Conservation (phyloP, 2,329 filamentous ascomycete species). For the Claviceps fusiformis region DNA sequence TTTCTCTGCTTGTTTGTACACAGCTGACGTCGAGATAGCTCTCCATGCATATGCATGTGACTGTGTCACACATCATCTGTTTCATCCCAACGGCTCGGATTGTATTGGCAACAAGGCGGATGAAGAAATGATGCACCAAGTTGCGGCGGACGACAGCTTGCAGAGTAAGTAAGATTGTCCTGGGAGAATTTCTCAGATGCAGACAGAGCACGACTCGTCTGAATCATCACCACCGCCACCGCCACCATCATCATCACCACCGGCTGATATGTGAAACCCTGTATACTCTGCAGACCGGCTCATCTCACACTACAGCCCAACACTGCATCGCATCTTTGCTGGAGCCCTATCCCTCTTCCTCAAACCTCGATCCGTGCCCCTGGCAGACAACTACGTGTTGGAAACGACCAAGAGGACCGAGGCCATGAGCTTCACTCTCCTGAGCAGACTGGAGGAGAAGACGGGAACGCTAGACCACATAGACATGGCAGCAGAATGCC, state of each 20-base stretch:
- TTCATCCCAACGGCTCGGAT: slow-evolving; percentile 50
- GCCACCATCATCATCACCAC: background rate
- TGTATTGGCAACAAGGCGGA: slow-evolving; percentile 43
- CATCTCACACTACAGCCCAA: slow-evolving; percentile 42
- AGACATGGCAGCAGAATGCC: slow-evolving; percentile 52
- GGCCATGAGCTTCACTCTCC: slow-evolving; percentile 40
- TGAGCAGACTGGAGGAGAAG: slow-evolving; percentile 44
- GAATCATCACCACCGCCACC: background rate
- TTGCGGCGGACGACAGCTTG: slow-evolving; percentile 53
- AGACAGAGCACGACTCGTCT: background rate
- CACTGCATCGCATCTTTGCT: slow-evolving; percentile 33
- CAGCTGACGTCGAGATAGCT: slow-evolving; percentile 9
- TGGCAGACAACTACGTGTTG: slow-evolving; percentile 46
- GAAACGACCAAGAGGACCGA: slow-evolving; percentile 32
- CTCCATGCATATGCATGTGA: slow-evolving; percentile 58
- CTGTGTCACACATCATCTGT: slow-evolving; percentile 55
- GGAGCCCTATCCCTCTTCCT: slow-evolving; percentile 33
- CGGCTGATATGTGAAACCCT: background rate
- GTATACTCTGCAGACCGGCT: slow-evolving; percentile 35
- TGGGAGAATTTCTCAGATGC: background rate
- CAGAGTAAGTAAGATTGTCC: slow-evolving; percentile 43
- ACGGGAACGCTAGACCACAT: slow-evolving; percentile 31
- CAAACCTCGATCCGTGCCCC: slow-evolving; percentile 41
- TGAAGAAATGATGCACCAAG: slow-evolving; percentile 52
- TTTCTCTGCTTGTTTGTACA: background rate